A percentile compares a stretch with the other conserved stretches of the same genome.
Evolutionary conservation across 306 rosid species (phyloP).

Genomic region (Quercus robur): DNA sequence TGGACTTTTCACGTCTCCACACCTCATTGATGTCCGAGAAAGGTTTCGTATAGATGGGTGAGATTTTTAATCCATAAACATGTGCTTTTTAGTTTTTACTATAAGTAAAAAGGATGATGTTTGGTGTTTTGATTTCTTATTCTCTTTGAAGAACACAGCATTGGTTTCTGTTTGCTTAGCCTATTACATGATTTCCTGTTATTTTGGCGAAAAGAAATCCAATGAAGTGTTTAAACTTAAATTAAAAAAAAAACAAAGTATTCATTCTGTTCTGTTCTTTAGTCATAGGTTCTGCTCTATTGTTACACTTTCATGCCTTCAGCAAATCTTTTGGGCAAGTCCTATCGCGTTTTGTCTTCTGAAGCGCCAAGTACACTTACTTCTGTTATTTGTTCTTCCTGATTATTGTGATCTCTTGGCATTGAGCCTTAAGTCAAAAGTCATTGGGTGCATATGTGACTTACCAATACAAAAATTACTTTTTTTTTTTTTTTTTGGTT

Average conservation of each 20-base stretch:
- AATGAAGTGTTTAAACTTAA: background rate
- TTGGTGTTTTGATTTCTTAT: constrained; percentile 1
- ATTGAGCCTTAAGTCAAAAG: too few relatives aligned
- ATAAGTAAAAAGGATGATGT: background rate
- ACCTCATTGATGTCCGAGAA: constrained; percentile 90
- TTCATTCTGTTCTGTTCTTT: background rate
- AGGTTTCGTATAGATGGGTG: constrained; percentile 91
- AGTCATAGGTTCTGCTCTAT: constrained; percentile 1
- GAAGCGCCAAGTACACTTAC: background rate
- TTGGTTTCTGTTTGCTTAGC: background rate
- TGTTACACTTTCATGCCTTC: constrained; percentile 6
- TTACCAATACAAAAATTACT: too few relatives aligned
- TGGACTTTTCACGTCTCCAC: constrained; percentile 95
- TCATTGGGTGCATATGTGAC: too few relatives aligned
- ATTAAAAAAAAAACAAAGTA: background rate
- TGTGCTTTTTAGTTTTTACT: background rate
- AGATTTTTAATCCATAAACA: constrained; percentile 30
- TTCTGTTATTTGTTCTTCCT: background rate
- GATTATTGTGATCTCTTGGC: too few relatives aligned
- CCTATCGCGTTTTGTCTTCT: background rate
- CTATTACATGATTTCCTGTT: constrained; percentile 1
- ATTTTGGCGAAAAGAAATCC: background rate
- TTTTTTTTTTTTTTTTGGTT: too few relatives aligned
- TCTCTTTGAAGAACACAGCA: background rate
- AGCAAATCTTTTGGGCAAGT: background rate